These are phyloP conservation scores for Aegilops speltoides DNA, from an alignment of 176 grass and related monocot genomes.

Conservation along the genomic window DNA sequence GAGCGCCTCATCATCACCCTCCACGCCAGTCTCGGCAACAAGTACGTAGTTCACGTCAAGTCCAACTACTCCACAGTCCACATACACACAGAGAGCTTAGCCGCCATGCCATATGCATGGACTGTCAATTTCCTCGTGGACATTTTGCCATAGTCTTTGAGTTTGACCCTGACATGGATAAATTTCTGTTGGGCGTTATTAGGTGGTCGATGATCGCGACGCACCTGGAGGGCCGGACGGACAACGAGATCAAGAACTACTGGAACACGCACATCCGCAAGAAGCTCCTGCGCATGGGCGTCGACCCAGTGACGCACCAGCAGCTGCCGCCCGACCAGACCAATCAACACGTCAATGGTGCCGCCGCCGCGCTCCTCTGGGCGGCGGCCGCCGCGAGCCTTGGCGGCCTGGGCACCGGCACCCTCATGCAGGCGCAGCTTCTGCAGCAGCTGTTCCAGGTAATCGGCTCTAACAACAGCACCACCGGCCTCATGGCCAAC, in stretches of 20 bases:
- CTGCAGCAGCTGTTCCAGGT: conserved; percentile 42
- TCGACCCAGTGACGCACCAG: conserved; percentile 73
- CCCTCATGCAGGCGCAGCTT: conserved; percentile 33
- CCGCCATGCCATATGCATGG: neutral
- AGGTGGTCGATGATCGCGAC: conserved; percentile 75
- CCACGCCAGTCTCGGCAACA: conserved; percentile 72
- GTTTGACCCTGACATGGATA: neutral
- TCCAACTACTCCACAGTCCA: neutral
- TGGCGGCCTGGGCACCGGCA: neutral
- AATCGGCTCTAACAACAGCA: neutral
- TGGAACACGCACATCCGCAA: conserved; percentile 71
- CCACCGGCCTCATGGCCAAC: neutral
- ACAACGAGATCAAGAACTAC: conserved; percentile 84
- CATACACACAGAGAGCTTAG: neutral
- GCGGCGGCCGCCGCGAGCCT: conserved; percentile 21
- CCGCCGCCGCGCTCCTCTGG: conserved; percentile 16
- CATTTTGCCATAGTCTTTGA: neutral
- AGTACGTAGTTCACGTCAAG: conserved; percentile 33
- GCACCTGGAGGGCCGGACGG: conserved; percentile 57
- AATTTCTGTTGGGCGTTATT: conserved; percentile 6
- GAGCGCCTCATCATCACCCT: conserved; percentile 65
- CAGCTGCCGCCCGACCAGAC: conserved; percentile 22
- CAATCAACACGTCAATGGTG: neutral
- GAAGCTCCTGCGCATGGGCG: conserved; percentile 59
- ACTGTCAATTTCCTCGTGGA: neutral